phyloP scores from a whole-genome alignment of 83 land plant genomes.

The Picea abies region DNA sequence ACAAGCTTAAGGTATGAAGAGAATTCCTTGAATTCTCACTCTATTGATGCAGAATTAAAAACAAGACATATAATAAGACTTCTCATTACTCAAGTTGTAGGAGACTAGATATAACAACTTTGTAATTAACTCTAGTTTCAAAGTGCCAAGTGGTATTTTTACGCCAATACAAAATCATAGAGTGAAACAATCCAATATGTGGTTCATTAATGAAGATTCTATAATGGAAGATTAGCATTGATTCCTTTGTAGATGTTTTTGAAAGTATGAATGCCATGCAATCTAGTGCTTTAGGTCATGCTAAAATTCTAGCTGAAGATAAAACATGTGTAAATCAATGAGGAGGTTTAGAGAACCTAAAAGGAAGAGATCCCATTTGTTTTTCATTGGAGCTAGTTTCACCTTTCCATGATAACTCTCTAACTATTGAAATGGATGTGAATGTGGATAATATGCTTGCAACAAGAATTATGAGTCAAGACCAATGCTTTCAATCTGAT shows the following conservation, averaged over 20 bases:
- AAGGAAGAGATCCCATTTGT: background rate
- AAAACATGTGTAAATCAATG: background rate
- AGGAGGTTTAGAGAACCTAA: background rate
- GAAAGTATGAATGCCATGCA: background rate
- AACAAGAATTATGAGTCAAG: too few relatives aligned
- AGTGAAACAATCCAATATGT: background rate
- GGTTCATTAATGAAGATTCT: background rate
- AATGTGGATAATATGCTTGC: too few relatives aligned
- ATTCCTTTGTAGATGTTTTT: slow-evolving; percentile 14
- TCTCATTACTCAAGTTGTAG: background rate
- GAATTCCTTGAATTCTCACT: too few relatives aligned
- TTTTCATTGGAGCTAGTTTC: background rate
- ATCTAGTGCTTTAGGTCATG: background rate
- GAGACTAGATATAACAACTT: slow-evolving; percentile 35
- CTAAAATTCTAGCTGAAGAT: background rate
- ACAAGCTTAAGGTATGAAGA: too few relatives aligned
- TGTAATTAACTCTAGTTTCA: background rate
- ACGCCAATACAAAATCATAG: background rate
- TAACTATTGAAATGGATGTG: background rate
- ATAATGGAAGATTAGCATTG: background rate
- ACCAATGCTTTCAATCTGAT: background rate
- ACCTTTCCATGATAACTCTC: background rate
- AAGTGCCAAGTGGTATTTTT: background rate
- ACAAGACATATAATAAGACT: too few relatives aligned
- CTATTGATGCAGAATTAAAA: too few relatives aligned